Percentiles rank a stretch among this genome's conserved stretches.
Evolutionary conservation across 306 rosid genomes (phyloP).

Genomic region (Inga laurina): DNA sequence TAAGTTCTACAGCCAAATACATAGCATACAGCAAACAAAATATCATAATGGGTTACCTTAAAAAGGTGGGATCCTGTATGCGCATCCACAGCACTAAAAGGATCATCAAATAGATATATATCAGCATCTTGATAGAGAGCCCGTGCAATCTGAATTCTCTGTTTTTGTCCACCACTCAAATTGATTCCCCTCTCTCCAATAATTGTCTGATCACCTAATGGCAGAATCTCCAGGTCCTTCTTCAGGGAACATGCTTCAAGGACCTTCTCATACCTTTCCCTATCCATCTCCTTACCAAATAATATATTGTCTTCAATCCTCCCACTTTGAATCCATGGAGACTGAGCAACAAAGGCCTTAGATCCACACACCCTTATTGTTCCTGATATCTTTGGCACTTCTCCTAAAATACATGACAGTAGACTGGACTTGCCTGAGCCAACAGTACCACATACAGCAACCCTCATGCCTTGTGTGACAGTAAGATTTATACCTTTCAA

Average conservation of each 20-base stretch:
- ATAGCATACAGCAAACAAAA: slow-evolving; percentile 16
- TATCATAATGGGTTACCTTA: slow-evolving; percentile 47
- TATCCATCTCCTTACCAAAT: slow-evolving; percentile 70
- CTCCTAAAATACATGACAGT: slow-evolving; percentile 81
- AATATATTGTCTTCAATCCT: slow-evolving; percentile 79
- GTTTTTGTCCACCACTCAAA: slow-evolving; percentile 94
- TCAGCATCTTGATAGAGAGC: slow-evolving; percentile 87
- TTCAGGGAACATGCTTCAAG: slow-evolving; percentile 84
- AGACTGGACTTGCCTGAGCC: slow-evolving; percentile 82
- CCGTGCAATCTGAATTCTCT: slow-evolving; percentile 88
- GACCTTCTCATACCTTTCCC: slow-evolving; percentile 70
- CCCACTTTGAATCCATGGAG: slow-evolving; percentile 95
- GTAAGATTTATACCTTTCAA: slow-evolving; percentile 42
- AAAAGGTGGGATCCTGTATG: slow-evolving; percentile 95
- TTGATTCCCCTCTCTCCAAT: slow-evolving; percentile 95
- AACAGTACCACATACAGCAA: slow-evolving; percentile 60
- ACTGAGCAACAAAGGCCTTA: slow-evolving; percentile 89
- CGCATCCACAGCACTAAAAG: slow-evolving; percentile 92
- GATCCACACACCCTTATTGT: slow-evolving; percentile 70
- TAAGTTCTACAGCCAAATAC: not conserved
- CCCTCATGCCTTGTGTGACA: slow-evolving; percentile 48
- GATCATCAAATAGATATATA: slow-evolving; percentile 91
- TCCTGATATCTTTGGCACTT: slow-evolving; percentile 81
- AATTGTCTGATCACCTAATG: slow-evolving; percentile 85
- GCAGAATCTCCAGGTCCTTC: slow-evolving; percentile 74